Conservation (phyloP, 1,284 basidiomycete species). For the Microbotryum intermedium region DNA sequence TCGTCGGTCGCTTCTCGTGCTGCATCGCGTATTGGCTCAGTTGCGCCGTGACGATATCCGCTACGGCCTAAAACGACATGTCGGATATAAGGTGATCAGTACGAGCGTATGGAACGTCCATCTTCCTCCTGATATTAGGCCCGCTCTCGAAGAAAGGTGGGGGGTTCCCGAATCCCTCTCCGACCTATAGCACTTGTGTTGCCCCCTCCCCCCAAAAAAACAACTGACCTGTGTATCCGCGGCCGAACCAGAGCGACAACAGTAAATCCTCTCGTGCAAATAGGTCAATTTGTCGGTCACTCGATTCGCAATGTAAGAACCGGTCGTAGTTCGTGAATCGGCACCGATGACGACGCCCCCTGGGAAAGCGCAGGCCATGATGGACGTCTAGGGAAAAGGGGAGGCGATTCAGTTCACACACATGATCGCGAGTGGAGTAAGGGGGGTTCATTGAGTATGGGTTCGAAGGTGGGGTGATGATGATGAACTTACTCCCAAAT, state of each 20-base stretch:
- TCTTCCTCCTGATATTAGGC: neutral
- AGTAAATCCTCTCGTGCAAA: conserved; percentile 96
- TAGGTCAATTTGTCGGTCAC: conserved; percentile 98
- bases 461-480: neutral
- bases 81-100: neutral
- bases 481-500: conserved; percentile 67
- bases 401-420: too few species aligned
- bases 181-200: too few species aligned
- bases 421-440: neutral
- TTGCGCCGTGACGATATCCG: conserved; percentile 68
- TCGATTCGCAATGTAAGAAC: conserved; percentile 94
- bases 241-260: conserved; percentile 95
- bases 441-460: neutral
- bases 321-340: conserved; percentile 93
- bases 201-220: too few species aligned
- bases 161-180: too few species aligned
- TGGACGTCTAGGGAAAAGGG: conserved; percentile 58
- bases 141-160: too few species aligned
- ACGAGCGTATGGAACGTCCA: neutral
- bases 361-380: conserved; percentile 98
- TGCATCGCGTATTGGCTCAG: conserved; percentile 48
- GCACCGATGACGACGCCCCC: conserved; percentile 93
- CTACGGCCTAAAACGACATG: conserved; percentile 58
- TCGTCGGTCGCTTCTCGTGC: conserved; percentile 60
- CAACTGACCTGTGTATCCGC: conserved; percentile 71